Evolutionary conservation across 306 rosid species (phyloP).

Genomic region (Trifolium repens): DNA sequence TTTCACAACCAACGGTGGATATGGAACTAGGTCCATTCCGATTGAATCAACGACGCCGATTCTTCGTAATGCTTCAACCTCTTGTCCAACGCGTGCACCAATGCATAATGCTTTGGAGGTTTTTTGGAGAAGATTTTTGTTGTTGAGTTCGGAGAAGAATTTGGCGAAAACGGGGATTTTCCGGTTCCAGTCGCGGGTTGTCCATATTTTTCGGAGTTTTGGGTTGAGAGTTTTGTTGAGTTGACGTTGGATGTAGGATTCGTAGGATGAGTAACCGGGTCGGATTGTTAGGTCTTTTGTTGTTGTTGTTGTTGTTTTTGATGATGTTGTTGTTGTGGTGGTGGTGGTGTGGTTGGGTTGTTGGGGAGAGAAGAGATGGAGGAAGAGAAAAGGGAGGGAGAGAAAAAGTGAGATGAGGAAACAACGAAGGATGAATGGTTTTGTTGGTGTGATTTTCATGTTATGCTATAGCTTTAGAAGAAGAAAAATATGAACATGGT

Average conservation of each 20-base stretch:
- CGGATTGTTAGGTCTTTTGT: slow-evolving; percentile 63
- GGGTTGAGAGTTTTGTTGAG: slow-evolving; percentile 93
- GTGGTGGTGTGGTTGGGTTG: neutral
- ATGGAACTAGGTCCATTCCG: slow-evolving; percentile 87
- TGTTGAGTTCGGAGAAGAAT: slow-evolving; percentile 57
- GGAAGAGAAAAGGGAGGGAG: slow-evolving; percentile 59
- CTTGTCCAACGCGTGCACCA: slow-evolving; percentile 93
- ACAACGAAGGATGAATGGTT: slow-evolving; percentile 51
- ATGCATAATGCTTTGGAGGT: slow-evolving; percentile 66
- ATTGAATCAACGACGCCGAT: slow-evolving; percentile 72
- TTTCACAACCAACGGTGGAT: slow-evolving; percentile 73
- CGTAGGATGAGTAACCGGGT: slow-evolving; percentile 87
- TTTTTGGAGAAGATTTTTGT: slow-evolving; percentile 50
- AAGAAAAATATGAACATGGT: neutral
- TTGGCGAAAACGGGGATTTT: slow-evolving; percentile 69
- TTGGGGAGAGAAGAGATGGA: slow-evolving; percentile 36
- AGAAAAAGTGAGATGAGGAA: slow-evolving; percentile 61
- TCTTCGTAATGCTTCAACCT: slow-evolving; percentile 74
- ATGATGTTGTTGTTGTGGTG: neutral
- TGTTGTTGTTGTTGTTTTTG: neutral
- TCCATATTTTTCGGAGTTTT: slow-evolving; percentile 78
- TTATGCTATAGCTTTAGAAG: neutral
- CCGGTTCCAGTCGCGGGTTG: slow-evolving; percentile 92
- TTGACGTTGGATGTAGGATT: slow-evolving; percentile 73
- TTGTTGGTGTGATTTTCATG: slow-evolving; percentile 58